Evolutionary conservation across 352 stramenopile species (phyloP).

Genomic region (Phytophthora pseudosyringae): DNA sequence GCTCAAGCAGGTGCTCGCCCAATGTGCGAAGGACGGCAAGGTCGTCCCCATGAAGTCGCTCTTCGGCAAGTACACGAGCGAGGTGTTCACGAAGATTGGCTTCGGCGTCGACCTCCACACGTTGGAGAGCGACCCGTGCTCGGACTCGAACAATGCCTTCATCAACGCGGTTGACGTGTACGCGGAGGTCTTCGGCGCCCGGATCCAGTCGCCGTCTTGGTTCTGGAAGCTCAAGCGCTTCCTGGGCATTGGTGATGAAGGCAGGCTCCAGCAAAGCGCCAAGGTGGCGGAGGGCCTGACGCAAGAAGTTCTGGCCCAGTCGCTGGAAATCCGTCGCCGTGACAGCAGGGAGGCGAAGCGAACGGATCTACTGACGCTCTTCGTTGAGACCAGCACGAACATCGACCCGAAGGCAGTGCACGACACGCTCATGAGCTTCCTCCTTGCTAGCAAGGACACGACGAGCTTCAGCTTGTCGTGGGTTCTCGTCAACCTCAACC

Average conservation of each 20-base stretch:
- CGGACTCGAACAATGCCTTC: conserved; percentile 31
- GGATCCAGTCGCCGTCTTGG: conserved; percentile 38
- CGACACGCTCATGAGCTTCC: conserved; percentile 79
- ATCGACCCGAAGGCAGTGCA: conserved; percentile 43
- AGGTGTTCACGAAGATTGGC: conserved; percentile 75
- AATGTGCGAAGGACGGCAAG: conserved; percentile 11
- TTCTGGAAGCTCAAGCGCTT: conserved; percentile 58
- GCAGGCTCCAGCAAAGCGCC: conserved; percentile 17
- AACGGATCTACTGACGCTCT: conserved; percentile 54
- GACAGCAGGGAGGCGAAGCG: conserved; percentile 21
- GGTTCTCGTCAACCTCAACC: conserved; percentile 79
- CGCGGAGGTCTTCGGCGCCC: conserved; percentile 29
- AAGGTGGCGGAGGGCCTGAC: conserved; percentile 37
- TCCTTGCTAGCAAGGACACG: conserved; percentile 72
- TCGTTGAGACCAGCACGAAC: conserved; percentile 32
- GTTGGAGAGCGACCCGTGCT: conserved; percentile 26
- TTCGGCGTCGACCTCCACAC: conserved; percentile 56
- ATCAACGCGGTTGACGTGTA: conserved; percentile 35
- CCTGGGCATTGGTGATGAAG: conserved; percentile 15
- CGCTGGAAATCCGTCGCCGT: conserved; percentile 25
- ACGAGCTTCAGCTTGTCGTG: conserved; percentile 71
- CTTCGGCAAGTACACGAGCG: conserved; percentile 63
- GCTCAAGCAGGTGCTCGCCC: conserved; percentile 34
- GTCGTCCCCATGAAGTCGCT: conserved; percentile 45
- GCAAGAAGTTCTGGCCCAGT: conserved; percentile 39